A percentile compares a stretch with the other conserved stretches of the same genome.
phyloP scores from a whole-genome alignment of 1,284 basidiomycete genomes.

The Fomitopsis palustris region DNA sequence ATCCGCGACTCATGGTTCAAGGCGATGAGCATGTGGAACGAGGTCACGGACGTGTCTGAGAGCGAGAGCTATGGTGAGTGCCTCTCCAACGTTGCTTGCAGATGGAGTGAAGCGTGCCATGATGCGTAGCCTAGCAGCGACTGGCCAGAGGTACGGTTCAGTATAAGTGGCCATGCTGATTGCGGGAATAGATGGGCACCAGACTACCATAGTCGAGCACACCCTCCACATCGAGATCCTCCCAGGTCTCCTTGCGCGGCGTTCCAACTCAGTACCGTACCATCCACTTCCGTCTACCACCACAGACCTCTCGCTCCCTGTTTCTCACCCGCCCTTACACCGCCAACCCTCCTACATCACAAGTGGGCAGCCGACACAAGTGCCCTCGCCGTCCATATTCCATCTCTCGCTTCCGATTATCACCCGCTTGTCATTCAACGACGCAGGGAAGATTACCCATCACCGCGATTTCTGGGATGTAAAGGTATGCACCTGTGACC shows the following conservation, averaged over 20 bases:
- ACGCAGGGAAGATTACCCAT: slow-evolving; percentile 66
- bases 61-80: slow-evolving; percentile 66
- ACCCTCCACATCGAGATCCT: slow-evolving; percentile 37
- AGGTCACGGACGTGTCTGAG: slow-evolving; percentile 68
- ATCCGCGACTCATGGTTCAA: slow-evolving; percentile 43
- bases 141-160: neutral
- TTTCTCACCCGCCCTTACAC: slow-evolving; percentile 25
- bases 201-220: slow-evolving; percentile 68
- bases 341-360: slow-evolving; percentile 18
- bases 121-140: slow-evolving; percentile 24
- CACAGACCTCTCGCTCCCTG: slow-evolving; percentile 4
- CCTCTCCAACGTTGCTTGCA: neutral
- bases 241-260: slow-evolving; percentile 31
- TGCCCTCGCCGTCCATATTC: slow-evolving; percentile 59
- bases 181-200: slow-evolving; percentile 54
- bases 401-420: slow-evolving; percentile 65
- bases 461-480: slow-evolving; percentile 77
- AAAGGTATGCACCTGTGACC: slow-evolving; percentile 16
- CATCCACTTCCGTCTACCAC: slow-evolving; percentile 5
- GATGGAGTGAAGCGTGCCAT: neutral
- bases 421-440: slow-evolving; percentile 70
- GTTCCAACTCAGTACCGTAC: neutral
- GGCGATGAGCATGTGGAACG: slow-evolving; percentile 64
- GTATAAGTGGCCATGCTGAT: neutral
- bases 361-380: slow-evolving; percentile 36